These are phyloP conservation scores for Handroanthus guayacan DNA, from an alignment of 257 asterid genomes.

Conservation along the genomic window DNA sequence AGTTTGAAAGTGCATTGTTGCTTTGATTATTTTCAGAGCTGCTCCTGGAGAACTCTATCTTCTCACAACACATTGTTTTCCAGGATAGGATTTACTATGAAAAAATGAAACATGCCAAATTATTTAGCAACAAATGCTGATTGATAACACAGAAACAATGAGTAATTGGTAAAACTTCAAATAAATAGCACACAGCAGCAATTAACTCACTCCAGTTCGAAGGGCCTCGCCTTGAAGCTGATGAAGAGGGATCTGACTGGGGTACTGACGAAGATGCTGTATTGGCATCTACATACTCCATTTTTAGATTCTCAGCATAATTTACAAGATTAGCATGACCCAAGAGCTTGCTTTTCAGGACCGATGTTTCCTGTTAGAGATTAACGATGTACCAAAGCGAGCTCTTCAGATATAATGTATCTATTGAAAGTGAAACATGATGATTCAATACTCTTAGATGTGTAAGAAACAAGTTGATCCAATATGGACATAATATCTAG, in stretches of 20 bases:
- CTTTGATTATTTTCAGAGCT: background rate
- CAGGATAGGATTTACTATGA: background rate
- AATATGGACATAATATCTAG: slow-evolving; percentile 21
- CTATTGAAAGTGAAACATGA: slow-evolving; percentile 15
- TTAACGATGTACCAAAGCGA: slow-evolving; percentile 1
- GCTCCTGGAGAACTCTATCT: background rate
- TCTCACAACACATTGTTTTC: background rate
- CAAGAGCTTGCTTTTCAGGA: slow-evolving; percentile 77
- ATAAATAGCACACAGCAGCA: background rate
- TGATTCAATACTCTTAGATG: slow-evolving; percentile 18
- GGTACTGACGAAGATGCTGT: slow-evolving; percentile 55
- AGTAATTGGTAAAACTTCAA: background rate
- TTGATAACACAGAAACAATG: slow-evolving; percentile 9
- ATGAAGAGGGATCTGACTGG: slow-evolving; percentile 75
- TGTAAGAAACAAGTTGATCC: slow-evolving; percentile 18
- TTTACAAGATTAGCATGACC: slow-evolving; percentile 73
- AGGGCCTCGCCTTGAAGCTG: slow-evolving; percentile 62
- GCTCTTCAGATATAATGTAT: slow-evolving; percentile 18
- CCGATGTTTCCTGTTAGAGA: slow-evolving; percentile 77
- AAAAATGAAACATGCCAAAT: slow-evolving; percentile 17
- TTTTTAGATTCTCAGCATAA: slow-evolving; percentile 73
- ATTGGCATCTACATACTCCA: slow-evolving; percentile 61
- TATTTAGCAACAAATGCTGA: slow-evolving; percentile 18
- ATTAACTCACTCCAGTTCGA: slow-evolving; percentile 79
- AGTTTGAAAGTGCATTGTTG: background rate